These are phyloP conservation scores for Porpolomopsis calyptriformis DNA, from an alignment of 768 basidiomycete genomes.

Conservation along the genomic window DNA sequence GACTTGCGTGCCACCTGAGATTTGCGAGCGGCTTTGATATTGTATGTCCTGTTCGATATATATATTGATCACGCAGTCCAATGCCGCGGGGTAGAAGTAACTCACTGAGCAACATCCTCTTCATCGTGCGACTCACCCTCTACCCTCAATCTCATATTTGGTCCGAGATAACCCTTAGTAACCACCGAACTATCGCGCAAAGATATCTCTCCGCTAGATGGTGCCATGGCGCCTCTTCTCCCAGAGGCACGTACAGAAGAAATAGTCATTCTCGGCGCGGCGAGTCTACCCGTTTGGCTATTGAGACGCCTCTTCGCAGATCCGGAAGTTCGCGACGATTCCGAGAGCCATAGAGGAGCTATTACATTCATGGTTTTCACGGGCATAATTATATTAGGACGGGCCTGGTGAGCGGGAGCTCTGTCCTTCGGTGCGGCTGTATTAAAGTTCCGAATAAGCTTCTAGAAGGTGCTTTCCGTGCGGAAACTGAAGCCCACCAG, in stretches of 20 bases:
- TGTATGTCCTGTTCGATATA: not conserved
- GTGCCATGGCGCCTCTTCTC: too few relatives aligned
- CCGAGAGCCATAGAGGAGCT: not conserved
- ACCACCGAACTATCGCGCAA: not conserved
- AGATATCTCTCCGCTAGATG: not conserved
- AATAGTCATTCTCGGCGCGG: not conserved
- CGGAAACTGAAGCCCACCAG: too few relatives aligned
- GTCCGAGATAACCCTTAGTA: not conserved
- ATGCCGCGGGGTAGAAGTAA: too few relatives aligned
- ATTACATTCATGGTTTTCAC: not conserved
- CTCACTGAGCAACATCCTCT: not conserved
- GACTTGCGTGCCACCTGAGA: not conserved
- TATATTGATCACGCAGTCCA: too few relatives aligned
- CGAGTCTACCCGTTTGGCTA: not conserved
- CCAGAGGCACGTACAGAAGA: too few relatives aligned
- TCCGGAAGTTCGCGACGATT: not conserved
- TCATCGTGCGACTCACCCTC: not conserved
- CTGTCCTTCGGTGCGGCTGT: too few relatives aligned
- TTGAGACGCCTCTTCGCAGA: not conserved
- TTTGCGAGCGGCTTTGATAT: conserved; percentile 2
- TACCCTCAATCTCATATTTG: not conserved
- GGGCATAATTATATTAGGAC: not conserved
- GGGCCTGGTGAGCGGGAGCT: too few relatives aligned
- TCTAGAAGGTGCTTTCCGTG: too few relatives aligned
- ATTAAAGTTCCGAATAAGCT: too few relatives aligned